Evolutionary conservation across 106 monocot genomes (phyloP), one percentile per base, ranked within the genome.

Genomic region (Narthecium ossifragum): DNA sequence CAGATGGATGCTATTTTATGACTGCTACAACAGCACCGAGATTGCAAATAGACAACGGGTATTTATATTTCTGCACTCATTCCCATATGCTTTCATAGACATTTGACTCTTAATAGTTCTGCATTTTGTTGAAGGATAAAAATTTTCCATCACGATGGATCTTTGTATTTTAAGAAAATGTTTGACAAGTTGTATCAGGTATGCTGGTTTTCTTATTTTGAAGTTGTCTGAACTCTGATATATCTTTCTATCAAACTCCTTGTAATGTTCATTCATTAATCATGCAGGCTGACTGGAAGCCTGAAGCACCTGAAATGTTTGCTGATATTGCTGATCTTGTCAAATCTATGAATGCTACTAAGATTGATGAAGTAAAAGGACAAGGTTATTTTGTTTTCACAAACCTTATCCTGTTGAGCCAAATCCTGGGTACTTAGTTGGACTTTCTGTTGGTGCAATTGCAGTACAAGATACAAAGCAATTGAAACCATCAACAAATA

Each of bases 21-120:
- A 90, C 90, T 61, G 96, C 96, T 23, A 96, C 96, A 63, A 96
- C 96, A 43, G 90, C 96, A 55, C 90, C 96, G 43, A 86, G 96
- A 56, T 72, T 96, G 23, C 96, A 96, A 74, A 77, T 96, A 60
- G 96, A 96, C 62, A 96, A 96, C 59, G 80, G 90, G 96, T 96
- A 69, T 67, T 24, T 12, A 26, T 23, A 55, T 25, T 22, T 9
- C n/a, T n/a, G n/a, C n/a, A n/a, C n/a, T n/a, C n/a, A n/a, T n/a
- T n/a, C n/a, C n/a, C n/a, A n/a, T n/a, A n/a, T n/a, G n/a, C n/a
- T n/a, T n/a, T n/a, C n/a, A n/a, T n/a, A n/a, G n/a, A n/a, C n/a
- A n/a, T n/a, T n/a, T n/a, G n/a, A n/a, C n/a, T n/a, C n/a, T n/a
- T n/a, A n/a, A n/a, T n/a, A n/a, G n/a, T n/a, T n/a, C n/a, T n/a